phyloP scores from a whole-genome alignment of 2,329 filamentous ascomycete genomes.

The Westerdykella aurantiaca region DNA sequence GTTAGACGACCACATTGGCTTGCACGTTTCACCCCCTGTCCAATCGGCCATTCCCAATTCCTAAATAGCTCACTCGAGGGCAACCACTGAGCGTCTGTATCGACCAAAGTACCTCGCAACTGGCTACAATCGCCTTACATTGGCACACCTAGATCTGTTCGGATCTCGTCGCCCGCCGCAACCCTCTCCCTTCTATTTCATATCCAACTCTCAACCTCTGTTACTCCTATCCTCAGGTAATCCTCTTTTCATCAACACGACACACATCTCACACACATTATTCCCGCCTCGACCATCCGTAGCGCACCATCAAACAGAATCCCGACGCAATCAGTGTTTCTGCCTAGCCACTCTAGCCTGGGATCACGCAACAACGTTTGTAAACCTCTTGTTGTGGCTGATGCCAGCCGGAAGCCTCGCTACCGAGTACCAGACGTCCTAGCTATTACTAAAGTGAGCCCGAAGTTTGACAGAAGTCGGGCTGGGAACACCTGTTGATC shows the following conservation, averaged over 20 bases:
- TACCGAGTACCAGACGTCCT: too few relatives aligned
- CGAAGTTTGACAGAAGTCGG: too few relatives aligned
- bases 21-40: conserved; percentile 38
- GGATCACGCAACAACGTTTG: conserved; percentile 14
- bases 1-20: conserved; percentile 31
- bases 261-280: conserved; percentile 5
- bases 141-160: conserved; percentile 29
- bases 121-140: conserved; percentile 28
- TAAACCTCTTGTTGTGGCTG: too few relatives aligned
- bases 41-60: conserved; percentile 26
- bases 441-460: too few relatives aligned
- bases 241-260: conserved; percentile 19
- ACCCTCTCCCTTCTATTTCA: conserved; percentile 20
- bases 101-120: conserved; percentile 25
- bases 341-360: conserved; percentile 23
- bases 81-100: conserved; percentile 35
- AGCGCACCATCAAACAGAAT: conserved; percentile 10
- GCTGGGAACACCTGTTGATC: too few relatives aligned
- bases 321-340: conserved; percentile 14
- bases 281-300: conserved; percentile 2
- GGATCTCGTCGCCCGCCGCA: conserved; percentile 23
- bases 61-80: conserved; percentile 31
- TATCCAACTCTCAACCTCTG: conserved; percentile 16
- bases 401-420: too few relatives aligned
- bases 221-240: conserved; percentile 12